Percentiles rank a stretch among this genome's conserved stretches.
phyloP scores from a whole-genome alignment of 108 stramenopile species.

The Epithemia pelagica region DNA sequence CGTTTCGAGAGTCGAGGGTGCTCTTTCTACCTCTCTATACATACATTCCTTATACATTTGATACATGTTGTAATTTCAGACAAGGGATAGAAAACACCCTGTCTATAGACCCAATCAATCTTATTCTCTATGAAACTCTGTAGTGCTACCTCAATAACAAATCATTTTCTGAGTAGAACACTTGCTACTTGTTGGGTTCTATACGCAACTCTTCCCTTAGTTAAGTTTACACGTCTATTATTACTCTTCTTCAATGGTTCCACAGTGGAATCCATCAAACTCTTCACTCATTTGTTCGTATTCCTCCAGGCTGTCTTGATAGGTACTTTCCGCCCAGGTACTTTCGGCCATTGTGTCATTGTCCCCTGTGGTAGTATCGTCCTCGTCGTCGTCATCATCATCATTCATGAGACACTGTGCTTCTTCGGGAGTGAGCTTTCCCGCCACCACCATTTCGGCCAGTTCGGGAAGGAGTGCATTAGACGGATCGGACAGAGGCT shows the following conservation, averaged over 20 bases:
- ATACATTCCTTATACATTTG: too few species aligned
- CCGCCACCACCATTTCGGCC: conserved; percentile 23
- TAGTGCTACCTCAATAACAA: too few species aligned
- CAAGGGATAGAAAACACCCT: too few species aligned
- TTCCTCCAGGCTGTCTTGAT: background rate
- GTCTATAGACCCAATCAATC: too few species aligned
- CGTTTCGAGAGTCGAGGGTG: too few species aligned
- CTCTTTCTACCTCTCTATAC: too few species aligned
- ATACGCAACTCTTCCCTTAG: too few species aligned
- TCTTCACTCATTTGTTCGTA: background rate
- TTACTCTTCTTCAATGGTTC: background rate
- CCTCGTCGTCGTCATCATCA: conserved; percentile 9
- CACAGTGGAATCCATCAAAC: background rate
- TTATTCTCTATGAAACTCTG: too few species aligned
- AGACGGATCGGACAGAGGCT: conserved; percentile 24
- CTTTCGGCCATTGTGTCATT: background rate
- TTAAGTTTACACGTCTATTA: too few species aligned
- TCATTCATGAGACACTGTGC: conserved; percentile 10
- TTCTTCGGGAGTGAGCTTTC: conserved; percentile 28
- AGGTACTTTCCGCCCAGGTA: background rate
- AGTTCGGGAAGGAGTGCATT: conserved; percentile 17
- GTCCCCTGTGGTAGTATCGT: conserved; percentile 2
- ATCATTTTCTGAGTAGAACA: too few species aligned
- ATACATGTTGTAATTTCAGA: too few species aligned
- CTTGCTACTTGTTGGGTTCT: too few species aligned